Percentiles rank a stretch among this genome's conserved stretches.
Evolutionary conservation across 345 rosid genomes (phyloP).

Genomic region (Conringia planisiliqua): DNA sequence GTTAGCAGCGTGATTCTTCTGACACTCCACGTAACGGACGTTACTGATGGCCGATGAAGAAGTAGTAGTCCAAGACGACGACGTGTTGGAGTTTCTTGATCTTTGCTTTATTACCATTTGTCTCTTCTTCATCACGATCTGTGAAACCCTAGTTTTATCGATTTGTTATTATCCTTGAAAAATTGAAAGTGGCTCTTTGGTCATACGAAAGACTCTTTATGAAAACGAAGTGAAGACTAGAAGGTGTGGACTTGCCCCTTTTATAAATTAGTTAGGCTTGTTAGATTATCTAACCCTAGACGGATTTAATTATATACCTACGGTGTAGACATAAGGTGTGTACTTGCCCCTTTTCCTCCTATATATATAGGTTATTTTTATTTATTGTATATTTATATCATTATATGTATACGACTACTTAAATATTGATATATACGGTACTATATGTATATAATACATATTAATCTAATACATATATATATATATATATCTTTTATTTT

Average conservation of each 20-base stretch:
- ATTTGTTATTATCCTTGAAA: background rate
- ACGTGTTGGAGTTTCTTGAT: slow-evolving; percentile 35
- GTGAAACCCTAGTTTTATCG: slow-evolving; percentile 35
- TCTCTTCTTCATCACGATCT: slow-evolving; percentile 50
- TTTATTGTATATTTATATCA: no score
- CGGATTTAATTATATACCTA: background rate
- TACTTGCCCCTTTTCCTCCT: background rate
- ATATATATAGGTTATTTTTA: background rate
- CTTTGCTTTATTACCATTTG: slow-evolving; percentile 44
- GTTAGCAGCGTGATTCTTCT: slow-evolving; percentile 73
- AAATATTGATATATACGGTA: background rate
- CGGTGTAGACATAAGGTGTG: slow-evolving; percentile 19
- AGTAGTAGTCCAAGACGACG: slow-evolving; percentile 34
- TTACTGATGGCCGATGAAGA: slow-evolving; percentile 37
- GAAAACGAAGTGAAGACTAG: slow-evolving; percentile 16
- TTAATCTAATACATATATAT: no score
- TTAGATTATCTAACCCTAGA: slow-evolving; percentile 21
- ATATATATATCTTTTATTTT: no score
- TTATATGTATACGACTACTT: no score
- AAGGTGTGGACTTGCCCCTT: slow-evolving; percentile 7
- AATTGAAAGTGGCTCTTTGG: slow-evolving; percentile 20
- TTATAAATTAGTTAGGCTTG: slow-evolving; percentile 13
- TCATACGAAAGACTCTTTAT: slow-evolving; percentile 24
- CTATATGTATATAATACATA: background rate
- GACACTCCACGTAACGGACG: slow-evolving; percentile 62